Base-by-base conservation (phyloP, 805 yeast species). In the Candida rishiriensis region DNA sequence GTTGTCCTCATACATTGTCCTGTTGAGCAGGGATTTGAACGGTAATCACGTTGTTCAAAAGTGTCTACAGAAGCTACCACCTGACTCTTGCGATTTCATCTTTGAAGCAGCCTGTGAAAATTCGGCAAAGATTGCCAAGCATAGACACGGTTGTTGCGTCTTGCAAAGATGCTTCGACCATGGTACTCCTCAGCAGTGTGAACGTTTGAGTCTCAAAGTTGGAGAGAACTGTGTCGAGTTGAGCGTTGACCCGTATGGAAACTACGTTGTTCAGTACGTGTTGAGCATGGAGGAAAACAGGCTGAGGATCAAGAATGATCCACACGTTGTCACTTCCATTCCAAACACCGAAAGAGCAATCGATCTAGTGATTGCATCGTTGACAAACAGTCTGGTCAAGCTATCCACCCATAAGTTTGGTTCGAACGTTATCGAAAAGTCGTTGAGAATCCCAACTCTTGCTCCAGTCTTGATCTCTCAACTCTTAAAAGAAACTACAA, bases 11-110 rank as follows among this genome's bases (percentile, higher is more conserved):
- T 85, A 87, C 47, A 84, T 93, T 43, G 95, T 90, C 4, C 68
- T 79, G 35, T 69, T 93, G 53, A 83, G 93, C 40, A 77, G 91
- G 54, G 98, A 93, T 63, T 71, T 90, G 61, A 93, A 93, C 65
- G 99, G 99, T 52, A 93, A 93, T 63, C 99, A 91, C 63, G 97
- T 93, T 31, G 84, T 93, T 41, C 99, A 93, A 62, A 90, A 88
- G 66, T 87, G 96, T 62, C 70, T 93, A 49, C 88, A 88, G 54
- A 78, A 79, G 53, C 75, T 93, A 55, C 69, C 72, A 26, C 72
- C 85, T 2, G 70, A 67, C n/a, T 84, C 86, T 45, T 77, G 86
- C 53, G 93, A 90, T 61, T 91, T 93, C 60, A 87, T 93, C 47
- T 89, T 88, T 61, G 93, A 89, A 59, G 85, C 96, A 14, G 93